Conservation (phyloP, 1,139 yeast genomes). For the Kluyveromyces sp. region DNA sequence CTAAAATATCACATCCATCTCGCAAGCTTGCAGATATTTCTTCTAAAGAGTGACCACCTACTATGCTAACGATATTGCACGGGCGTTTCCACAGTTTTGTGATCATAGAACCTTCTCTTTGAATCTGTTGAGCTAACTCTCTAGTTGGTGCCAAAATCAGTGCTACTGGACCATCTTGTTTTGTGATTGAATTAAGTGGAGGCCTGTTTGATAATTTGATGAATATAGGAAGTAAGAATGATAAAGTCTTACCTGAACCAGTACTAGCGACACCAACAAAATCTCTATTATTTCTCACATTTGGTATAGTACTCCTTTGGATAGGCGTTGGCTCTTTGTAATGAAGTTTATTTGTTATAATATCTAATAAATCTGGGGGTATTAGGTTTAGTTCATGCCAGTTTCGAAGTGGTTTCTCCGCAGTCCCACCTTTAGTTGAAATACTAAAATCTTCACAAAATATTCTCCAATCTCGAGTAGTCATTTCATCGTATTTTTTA, state of each 20-base stretch:
- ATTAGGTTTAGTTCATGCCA: conserved; percentile 60
- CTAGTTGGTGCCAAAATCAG: conserved; percentile 85
- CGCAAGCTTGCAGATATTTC: conserved; percentile 56
- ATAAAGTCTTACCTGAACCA: conserved; percentile 90
- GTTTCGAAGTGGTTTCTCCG: conserved; percentile 53
- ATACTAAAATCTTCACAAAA: conserved; percentile 74
- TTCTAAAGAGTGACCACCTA: conserved; percentile 86
- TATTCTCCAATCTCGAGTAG: conserved; percentile 81
- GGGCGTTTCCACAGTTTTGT: conserved; percentile 31
- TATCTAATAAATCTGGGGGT: conserved; percentile 37
- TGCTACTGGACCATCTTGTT: conserved; percentile 54
- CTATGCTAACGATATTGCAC: conserved; percentile 55
- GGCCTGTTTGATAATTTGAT: conserved; percentile 45
- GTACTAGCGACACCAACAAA: conserved; percentile 91
- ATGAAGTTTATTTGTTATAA: conserved; percentile 34
- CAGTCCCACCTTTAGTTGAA: conserved; percentile 43
- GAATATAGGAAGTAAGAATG: conserved; percentile 70
- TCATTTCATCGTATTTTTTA: conserved; percentile 60
- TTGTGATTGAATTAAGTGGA: conserved; percentile 31
- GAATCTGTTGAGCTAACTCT: conserved; percentile 85
- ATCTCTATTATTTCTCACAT: conserved; percentile 49
- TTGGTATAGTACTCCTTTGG: conserved; percentile 81
- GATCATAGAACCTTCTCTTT: conserved; percentile 54
- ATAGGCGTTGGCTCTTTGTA: conserved; percentile 76
- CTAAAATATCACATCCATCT: conserved; percentile 70